Percentiles rank a stretch among this genome's conserved stretches.
Conservation (phyloP, 176 grass and related monocot species). For the Aechmea fasciata region DNA sequence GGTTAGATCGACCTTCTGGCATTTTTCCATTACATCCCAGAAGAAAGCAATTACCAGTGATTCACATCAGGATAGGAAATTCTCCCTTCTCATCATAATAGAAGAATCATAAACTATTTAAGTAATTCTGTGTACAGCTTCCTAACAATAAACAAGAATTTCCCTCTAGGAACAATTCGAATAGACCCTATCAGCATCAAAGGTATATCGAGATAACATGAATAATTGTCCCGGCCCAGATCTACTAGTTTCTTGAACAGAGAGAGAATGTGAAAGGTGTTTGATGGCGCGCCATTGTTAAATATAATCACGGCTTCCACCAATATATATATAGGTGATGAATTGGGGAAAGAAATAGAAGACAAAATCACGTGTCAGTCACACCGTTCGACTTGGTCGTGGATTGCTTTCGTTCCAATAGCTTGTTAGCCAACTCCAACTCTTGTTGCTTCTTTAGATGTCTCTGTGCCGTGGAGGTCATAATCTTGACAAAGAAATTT, state of each 20-base stretch:
- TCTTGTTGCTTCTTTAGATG: slow-evolving; percentile 73
- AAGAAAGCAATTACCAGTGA: not conserved
- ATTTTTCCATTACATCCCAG: too few relatives aligned
- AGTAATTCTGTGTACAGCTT: slow-evolving; percentile 8
- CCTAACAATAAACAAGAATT: slow-evolving; percentile 8
- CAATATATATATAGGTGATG: too few relatives aligned
- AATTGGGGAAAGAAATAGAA: too few relatives aligned
- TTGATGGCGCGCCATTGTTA: not conserved
- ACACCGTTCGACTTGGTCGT: slow-evolving; percentile 24
- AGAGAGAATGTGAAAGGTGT: not conserved
- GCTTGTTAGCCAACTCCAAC: slow-evolving; percentile 48
- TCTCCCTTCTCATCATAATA: not conserved
- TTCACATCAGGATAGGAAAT: not conserved
- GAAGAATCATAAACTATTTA: not conserved
- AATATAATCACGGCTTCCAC: too few relatives aligned
- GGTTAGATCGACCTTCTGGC: too few relatives aligned
- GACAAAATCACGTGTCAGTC: not conserved
- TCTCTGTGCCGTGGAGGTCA: slow-evolving; percentile 70
- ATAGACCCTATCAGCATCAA: not conserved
- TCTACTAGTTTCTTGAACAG: not conserved
- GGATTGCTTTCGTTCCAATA: slow-evolving; percentile 3
- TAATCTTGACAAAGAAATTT: slow-evolving; percentile 82
- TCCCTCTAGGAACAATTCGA: not conserved
- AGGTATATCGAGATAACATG: not conserved
- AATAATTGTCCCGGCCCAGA: not conserved